Evolutionary conservation across 1,139 yeast species (phyloP), one percentile per base, ranked within the genome.

Genomic region (Saccharomyces hybrid): DNA sequence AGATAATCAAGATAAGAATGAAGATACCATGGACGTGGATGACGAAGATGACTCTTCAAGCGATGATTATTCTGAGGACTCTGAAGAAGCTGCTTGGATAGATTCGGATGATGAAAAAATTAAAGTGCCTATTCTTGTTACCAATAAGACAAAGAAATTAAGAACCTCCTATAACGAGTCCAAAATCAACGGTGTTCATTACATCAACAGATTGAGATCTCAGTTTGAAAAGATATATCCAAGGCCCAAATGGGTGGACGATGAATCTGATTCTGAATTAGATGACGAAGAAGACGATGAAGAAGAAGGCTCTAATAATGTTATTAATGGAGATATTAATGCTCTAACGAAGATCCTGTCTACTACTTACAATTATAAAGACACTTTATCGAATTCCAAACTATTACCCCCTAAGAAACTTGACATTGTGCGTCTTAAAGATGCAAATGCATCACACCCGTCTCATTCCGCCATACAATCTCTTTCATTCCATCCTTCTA

Each of bases 221-320:
- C 97, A 93, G 65, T 91, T 87, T 70, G 91, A 86, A 67, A 86
- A 85, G 68, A 85, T 89, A 58, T 88, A 90, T 65, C 96, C 97
- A 29, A 79, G 83, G 59, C 99, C 99, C 1, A 73, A 77, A 55
- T 95, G 99, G 99, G 89, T 88, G 0, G 72, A 67, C 14, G 72
- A 64, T 7, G 71, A 64, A 5, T 71, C 71, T 4, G 63, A 53
- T 19, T 71, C 66, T 3, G 71, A 67, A 29, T 70, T 67, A 16
- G 68, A 65, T n/a, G 67, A 63, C 3, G 69, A 63, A 6, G 71
- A 62, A 3, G 70, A 68, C 5, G 60, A 57, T 29, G 54, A 52
- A 28, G 77, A 71, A 23, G 77, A 71, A 26, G 73, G 70, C n/a
- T 68, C 64, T n/a, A 74, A 65, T 9, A 55, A 62, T 28, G 65